Evolutionary conservation across 129 eudicot genomes (phyloP), one percentile per base, ranked within the genome.

Genomic region (Artemisia tridentata): DNA sequence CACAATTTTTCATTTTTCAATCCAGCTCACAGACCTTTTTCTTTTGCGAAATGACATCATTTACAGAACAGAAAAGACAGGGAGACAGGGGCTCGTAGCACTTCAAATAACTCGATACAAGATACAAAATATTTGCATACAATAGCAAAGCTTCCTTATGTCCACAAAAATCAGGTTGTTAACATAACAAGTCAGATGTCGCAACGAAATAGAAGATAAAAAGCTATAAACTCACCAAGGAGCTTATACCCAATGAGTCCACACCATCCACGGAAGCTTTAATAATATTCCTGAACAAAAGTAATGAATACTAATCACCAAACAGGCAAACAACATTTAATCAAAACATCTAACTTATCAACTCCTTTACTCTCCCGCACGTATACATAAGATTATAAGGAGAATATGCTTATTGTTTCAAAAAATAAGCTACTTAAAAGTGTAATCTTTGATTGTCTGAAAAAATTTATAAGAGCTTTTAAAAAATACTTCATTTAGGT

Each of bases 221-320:
- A 50, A 59, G 67, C 65, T 57, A 14, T 55, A 62, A 72, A 79
- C 91, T 83, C 61, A 85, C 96, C 86, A 83, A 69, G n/a, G 91
- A 88, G 72, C 80, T 71, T 67, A 85, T 75, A 79, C 73, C 75
- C 61, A 83, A n/a, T 23, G 88, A 77, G 18, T 83, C 85, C 54
- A 77, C 91, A 47, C 96, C 96, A 77, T 85, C 96, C 54, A 81
- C 38, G 11, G 91, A 85, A 74, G 85, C 83, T 64, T 73, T 74
- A 11, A 49, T 51, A 71, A 69, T 68, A 65, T 58, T 80, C 91
- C 95, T 88, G 75, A 68, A 79, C 13, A 83, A 64, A 66, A 65
- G 61, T 65, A 78, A 67, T 19, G 59, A 55, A 64, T 0, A 11
- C 10, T 13, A 62, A n/a, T 55, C 59, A 54, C 48, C 29, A 43